Evolutionary conservation across 129 eudicot species (phyloP).

Genomic region (Arctium lappa): DNA sequence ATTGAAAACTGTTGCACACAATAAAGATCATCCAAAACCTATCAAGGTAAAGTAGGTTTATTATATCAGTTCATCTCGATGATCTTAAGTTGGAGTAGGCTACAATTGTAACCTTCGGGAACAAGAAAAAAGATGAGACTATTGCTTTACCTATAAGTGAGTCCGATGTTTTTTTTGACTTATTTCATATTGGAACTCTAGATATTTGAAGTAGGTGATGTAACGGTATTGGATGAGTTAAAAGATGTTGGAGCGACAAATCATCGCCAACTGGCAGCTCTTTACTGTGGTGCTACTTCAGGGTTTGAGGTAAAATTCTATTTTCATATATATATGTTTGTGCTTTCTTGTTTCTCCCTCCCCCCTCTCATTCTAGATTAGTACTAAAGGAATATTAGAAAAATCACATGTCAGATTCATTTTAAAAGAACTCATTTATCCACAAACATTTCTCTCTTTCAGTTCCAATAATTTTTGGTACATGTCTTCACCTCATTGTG

Average conservation of each 20-base stretch:
- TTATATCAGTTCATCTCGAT: not conserved
- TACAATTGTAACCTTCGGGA: not conserved
- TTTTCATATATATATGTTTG: slow-evolving; percentile 7
- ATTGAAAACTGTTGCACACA: slow-evolving; percentile 77
- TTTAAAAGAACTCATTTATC: slow-evolving; percentile 5
- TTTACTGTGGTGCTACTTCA: slow-evolving; percentile 78
- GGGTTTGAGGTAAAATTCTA: slow-evolving; percentile 21
- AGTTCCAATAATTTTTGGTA: not conserved
- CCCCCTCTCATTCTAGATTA: not conserved
- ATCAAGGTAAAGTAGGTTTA: slow-evolving; percentile 50
- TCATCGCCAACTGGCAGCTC: slow-evolving; percentile 75
- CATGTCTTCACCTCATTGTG: slow-evolving; percentile 4
- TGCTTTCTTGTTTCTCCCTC: not conserved
- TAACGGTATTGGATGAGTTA: slow-evolving; percentile 49
- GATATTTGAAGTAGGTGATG: slow-evolving; percentile 97
- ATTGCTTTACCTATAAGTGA: not conserved
- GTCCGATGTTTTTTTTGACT: not conserved
- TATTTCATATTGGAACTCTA: slow-evolving; percentile 2
- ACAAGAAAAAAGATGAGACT: not conserved
- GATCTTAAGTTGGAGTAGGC: not conserved
- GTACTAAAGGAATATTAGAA: not conserved
- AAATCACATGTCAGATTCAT: slow-evolving; percentile 1
- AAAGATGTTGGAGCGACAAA: slow-evolving; percentile 89
- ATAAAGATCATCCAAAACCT: slow-evolving; percentile 97
- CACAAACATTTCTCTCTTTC: not conserved